phyloP scores from a whole-genome alignment of 1,139 yeast species.

The Protomyces macrosporus region DNA sequence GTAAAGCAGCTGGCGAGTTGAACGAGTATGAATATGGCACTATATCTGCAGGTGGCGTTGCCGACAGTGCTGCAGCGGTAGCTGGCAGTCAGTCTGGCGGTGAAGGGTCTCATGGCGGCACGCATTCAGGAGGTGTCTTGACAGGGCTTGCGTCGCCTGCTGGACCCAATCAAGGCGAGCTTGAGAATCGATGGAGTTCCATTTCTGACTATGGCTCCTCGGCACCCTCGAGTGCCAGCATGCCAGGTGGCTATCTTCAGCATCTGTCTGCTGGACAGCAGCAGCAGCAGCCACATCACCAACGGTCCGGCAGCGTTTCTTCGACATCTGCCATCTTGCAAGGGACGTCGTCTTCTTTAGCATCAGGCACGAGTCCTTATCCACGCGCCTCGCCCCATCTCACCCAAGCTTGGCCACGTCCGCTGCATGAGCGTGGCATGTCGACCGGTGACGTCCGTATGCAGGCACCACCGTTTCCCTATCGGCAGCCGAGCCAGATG shows the following conservation, averaged over 20 bases:
- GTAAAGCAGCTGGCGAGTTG: conserved; percentile 20
- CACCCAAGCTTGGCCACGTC: background rate
- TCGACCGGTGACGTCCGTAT: background rate
- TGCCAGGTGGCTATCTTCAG: background rate
- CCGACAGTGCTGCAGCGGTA: background rate
- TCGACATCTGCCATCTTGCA: background rate
- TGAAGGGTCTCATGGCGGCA: too few relatives aligned
- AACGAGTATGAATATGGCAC: conserved; percentile 17
- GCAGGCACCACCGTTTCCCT: background rate
- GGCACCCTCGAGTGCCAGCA: background rate
- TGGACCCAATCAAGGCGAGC: background rate
- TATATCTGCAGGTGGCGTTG: conserved; percentile 28
- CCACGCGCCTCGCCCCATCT: background rate
- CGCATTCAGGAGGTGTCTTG: background rate
- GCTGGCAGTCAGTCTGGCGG: background rate
- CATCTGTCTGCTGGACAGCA: too few relatives aligned
- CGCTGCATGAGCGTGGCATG: background rate
- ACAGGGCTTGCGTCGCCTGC: background rate
- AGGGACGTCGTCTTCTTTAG: background rate
- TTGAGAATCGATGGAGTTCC: background rate
- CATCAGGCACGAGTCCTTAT: background rate
- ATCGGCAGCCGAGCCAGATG: background rate
- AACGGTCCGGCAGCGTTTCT: background rate
- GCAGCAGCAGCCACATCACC: background rate
- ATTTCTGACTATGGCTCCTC: background rate